Percentiles rank a stretch among this genome's conserved stretches.
phyloP scores from a whole-genome alignment of 2,329 filamentous ascomycete genomes.

The Monilinia vaccinii-corymbosi region DNA sequence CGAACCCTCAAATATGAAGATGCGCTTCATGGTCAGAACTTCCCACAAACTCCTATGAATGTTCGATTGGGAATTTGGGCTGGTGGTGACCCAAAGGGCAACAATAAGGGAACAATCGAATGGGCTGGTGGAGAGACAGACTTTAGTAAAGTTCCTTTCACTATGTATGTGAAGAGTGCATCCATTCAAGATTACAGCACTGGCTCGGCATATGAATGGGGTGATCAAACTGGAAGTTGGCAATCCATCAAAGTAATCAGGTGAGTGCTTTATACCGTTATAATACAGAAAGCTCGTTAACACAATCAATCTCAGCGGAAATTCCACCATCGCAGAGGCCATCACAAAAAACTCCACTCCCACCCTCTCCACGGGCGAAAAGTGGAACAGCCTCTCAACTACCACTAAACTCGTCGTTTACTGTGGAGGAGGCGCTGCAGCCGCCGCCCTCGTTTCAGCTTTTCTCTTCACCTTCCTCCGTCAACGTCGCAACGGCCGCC shows the following conservation, averaged over 20 bases:
- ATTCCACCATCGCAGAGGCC: conserved; percentile 44
- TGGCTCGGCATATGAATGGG: conserved; percentile 54
- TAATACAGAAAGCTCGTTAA: conserved; percentile 15
- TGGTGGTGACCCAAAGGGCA: conserved; percentile 43
- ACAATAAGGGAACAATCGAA: conserved; percentile 48
- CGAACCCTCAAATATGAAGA: conserved; percentile 54
- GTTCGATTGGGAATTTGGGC: conserved; percentile 60
- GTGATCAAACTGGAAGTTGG: conserved; percentile 51
- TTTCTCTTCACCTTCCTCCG: conserved; percentile 45
- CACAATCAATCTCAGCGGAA: conserved; percentile 35
- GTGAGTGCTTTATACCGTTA: conserved; percentile 34
- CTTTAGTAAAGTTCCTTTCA: conserved; percentile 57
- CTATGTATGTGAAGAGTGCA: conserved; percentile 62
- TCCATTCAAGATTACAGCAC: conserved; percentile 49
- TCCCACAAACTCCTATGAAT: conserved; percentile 70
- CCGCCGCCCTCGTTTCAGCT: conserved; percentile 33
- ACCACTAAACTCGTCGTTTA: conserved; percentile 46
- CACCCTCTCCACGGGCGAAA: conserved; percentile 38
- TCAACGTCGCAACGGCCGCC: conserved; percentile 43
- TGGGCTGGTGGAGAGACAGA: conserved; percentile 66
- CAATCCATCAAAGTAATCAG: conserved; percentile 50
- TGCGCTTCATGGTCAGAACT: conserved; percentile 52
- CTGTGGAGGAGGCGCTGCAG: conserved; percentile 38
- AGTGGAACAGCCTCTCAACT: conserved; percentile 43
- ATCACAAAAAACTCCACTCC: conserved; percentile 30